These are phyloP conservation scores for Pythium dissotocum DNA, from an alignment of 352 stramenopile genomes.

Conservation along the genomic window DNA sequence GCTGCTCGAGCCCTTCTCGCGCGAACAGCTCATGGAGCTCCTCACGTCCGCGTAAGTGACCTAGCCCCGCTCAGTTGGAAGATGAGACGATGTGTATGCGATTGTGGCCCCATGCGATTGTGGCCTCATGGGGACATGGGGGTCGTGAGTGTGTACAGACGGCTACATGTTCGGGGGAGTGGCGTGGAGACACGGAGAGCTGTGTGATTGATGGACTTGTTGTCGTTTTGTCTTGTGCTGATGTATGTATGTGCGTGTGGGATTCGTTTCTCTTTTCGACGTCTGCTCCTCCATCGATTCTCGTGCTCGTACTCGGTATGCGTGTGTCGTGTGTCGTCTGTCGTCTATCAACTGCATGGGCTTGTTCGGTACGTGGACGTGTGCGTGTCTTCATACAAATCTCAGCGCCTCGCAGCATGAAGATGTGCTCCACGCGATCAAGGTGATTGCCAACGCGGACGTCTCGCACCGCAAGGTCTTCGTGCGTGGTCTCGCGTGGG, in stretches of 20 bases:
- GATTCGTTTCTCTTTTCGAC: slow-evolving; percentile 3
- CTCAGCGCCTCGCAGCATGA: slow-evolving; percentile 61
- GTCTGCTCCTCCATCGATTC: not conserved
- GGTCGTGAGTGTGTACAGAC: not conserved
- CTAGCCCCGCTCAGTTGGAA: not conserved
- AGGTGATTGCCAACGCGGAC: slow-evolving; percentile 49
- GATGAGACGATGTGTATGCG: not conserved
- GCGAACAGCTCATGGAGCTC: slow-evolving; percentile 67
- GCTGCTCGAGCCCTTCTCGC: slow-evolving; percentile 58
- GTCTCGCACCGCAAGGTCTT: slow-evolving; percentile 73
- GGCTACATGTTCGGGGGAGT: not conserved
- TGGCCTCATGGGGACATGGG: not conserved
- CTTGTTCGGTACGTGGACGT: not conserved
- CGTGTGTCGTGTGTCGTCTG: not conserved
- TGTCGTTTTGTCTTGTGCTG: slow-evolving; percentile 21
- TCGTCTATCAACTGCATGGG: slow-evolving; percentile 6
- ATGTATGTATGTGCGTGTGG: slow-evolving; percentile 11
- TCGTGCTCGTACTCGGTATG: slow-evolving; percentile 7
- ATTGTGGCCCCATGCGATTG: not conserved
- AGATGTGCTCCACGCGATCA: slow-evolving; percentile 60
- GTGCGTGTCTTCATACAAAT: not conserved
- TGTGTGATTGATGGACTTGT: slow-evolving; percentile 15
- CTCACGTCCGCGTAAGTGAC: slow-evolving; percentile 60
- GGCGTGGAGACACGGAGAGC: slow-evolving; percentile 2
- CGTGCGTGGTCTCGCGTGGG: slow-evolving; percentile 61